phyloP scores from a whole-genome alignment of 495 filamentous ascomycete genomes.

The Tuber borchii region DNA sequence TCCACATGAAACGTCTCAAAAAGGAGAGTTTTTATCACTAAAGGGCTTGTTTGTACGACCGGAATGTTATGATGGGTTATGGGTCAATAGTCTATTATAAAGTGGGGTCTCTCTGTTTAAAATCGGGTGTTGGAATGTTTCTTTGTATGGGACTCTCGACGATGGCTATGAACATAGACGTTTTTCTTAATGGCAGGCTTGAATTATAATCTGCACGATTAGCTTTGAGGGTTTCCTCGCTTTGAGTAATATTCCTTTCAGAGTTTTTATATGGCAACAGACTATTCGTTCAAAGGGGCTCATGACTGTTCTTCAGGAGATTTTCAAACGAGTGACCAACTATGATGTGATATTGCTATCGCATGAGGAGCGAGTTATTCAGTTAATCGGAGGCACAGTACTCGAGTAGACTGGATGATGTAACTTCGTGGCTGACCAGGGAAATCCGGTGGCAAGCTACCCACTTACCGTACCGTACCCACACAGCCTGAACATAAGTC shows the following conservation, averaged over 20 bases:
- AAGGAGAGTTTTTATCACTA: not conserved
- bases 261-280: not conserved
- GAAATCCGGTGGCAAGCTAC: not conserved
- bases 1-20: not conserved
- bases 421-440: not conserved
- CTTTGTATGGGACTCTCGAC: not conserved
- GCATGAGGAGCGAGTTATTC: not conserved
- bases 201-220: not conserved
- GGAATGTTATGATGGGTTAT: constrained; percentile 4
- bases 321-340: not conserved
- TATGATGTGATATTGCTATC: not conserved
- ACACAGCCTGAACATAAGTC: not conserved
- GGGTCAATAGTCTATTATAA: not conserved
- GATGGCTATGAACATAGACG: constrained; percentile 2
- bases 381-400: not conserved
- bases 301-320: not conserved
- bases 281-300: not conserved
- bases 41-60: not conserved
- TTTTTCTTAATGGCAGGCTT: constrained; percentile 7
- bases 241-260: not conserved
- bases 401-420: not conserved
- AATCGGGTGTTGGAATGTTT: constrained; percentile 1
- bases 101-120: not conserved
- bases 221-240: not conserved
- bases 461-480: no score